Evolutionary conservation across 345 rosid genomes (phyloP).

Genomic region (Crucihimalaya himalaica): DNA sequence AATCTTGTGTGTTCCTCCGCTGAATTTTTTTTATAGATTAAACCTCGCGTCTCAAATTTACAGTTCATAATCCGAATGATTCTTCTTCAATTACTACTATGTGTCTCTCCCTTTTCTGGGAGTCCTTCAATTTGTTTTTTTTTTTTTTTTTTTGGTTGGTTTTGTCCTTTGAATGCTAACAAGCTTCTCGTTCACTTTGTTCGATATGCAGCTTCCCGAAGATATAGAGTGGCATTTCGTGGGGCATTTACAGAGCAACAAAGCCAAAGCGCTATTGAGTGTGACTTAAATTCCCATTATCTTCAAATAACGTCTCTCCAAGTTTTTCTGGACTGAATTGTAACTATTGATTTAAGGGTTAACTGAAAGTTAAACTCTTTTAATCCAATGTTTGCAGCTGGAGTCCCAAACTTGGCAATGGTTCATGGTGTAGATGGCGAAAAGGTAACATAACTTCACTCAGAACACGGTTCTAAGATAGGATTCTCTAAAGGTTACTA

Average conservation of each 20-base stretch:
- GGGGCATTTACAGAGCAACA: slow-evolving; percentile 93
- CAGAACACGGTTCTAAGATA: not conserved
- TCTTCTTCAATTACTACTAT: not conserved
- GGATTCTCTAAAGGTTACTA: not conserved
- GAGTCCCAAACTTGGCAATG: slow-evolving; percentile 75
- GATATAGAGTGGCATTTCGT: slow-evolving; percentile 90
- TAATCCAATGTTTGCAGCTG: slow-evolving; percentile 53
- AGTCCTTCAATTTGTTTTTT: not conserved
- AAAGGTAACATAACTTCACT: slow-evolving; percentile 52
- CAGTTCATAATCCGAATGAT: not conserved
- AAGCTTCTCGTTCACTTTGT: not conserved
- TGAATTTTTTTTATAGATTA: not conserved
- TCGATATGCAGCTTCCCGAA: slow-evolving; percentile 62
- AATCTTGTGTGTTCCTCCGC: not conserved
- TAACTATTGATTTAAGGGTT: not conserved
- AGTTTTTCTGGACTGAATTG: not conserved
- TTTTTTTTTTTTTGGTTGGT: not conserved
- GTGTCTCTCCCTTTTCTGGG: no score
- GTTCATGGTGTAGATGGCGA: slow-evolving; percentile 76
- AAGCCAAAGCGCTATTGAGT: slow-evolving; percentile 81
- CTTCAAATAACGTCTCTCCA: not conserved
- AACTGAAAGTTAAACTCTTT: slow-evolving; percentile 19
- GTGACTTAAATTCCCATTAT: slow-evolving; percentile 17
- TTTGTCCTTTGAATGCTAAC: not conserved
- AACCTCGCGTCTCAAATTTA: not conserved